Base-by-base conservation (phyloP, 352 stramenopile genomes). In the Phytophthora cactorum region DNA sequence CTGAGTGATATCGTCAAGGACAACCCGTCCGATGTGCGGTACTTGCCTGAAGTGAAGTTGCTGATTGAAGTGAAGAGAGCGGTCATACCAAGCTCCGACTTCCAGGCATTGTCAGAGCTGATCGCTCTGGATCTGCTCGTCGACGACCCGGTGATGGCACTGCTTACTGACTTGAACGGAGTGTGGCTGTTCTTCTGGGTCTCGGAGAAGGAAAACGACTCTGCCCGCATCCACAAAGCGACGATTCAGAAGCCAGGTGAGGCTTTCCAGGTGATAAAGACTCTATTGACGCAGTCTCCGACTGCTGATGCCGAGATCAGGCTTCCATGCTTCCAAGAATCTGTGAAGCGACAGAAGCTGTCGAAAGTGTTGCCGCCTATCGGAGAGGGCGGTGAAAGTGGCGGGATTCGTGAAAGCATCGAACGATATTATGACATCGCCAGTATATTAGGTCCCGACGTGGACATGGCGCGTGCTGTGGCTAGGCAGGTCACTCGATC, bases 81-180 rank as follows among this genome's bases (percentile, higher is more conserved):
- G 10, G 34, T 84, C 14, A 47, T 75, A 74, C 5, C 0, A 58
- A 41, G 41, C 15, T 52, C 11, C 56, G 57, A 49, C 32, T 88
- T 73, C 38, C 72, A 86, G 59, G 68, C 66, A 11, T 57, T 79
- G 31, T 81, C 74, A 36, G 54, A 85, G 45, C 66, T 85, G 14
- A 71, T 81, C 43, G 71, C 75, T 34, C 54, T 88, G 28, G 71
- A 85, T 74, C 27, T 85, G 6, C 47, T 84, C 2, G 31, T 28
- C 44, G 29, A 65, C 2, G 63, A 74, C 22, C 68, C 74, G 63
- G 71, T 88, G 65, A 75, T 82, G 54, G 77, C 74, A 63, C 58
- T 84, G 46, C 65, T 86, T 52, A 88, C 74, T 22, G 65, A 84
- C 61, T 80, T 82, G 41, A 69, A n/a, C n/a, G n/a, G 17, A 12